These are phyloP conservation scores for Gleditsia sinensis DNA, from an alignment of 306 rosid species.

Conservation along the genomic window DNA sequence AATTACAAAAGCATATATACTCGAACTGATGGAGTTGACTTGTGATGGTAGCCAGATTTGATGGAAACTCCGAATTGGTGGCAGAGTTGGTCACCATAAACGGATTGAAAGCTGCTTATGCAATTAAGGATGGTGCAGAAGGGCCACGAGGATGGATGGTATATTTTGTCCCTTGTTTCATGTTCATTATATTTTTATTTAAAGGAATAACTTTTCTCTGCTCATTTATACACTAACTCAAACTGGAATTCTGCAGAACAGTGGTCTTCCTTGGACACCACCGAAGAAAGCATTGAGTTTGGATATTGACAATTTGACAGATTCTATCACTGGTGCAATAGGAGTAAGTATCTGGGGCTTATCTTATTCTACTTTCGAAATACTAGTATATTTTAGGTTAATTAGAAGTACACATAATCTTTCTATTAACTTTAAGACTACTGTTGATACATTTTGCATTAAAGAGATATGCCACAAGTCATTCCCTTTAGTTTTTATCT, in stretches of 20 bases:
- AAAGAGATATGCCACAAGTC: too few relatives aligned
- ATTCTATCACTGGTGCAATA: slow-evolving; percentile 55
- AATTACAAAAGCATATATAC: slow-evolving; percentile 28
- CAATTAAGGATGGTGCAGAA: slow-evolving; percentile 93
- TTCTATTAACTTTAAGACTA: slow-evolving; percentile 20
- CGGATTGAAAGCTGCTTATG: slow-evolving; percentile 94
- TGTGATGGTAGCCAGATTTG: slow-evolving; percentile 96
- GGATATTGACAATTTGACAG: slow-evolving; percentile 64
- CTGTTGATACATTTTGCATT: neutral
- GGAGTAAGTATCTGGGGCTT: slow-evolving; percentile 92
- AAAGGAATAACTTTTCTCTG: neutral
- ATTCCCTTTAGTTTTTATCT: too few relatives aligned
- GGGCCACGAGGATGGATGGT: slow-evolving; percentile 99
- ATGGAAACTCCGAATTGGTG: slow-evolving; percentile 92
- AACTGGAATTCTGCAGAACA: slow-evolving; percentile 60
- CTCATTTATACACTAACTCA: slow-evolving; percentile 22
- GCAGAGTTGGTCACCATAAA: slow-evolving; percentile 86
- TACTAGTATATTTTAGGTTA: slow-evolving; percentile 4
- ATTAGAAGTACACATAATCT: neutral
- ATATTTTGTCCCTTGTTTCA: slow-evolving; percentile 30
- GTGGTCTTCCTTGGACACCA: slow-evolving; percentile 84
- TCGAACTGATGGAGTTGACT: slow-evolving; percentile 60
- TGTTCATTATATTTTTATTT: neutral
- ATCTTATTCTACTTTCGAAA: slow-evolving; percentile 20
- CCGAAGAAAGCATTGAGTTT: slow-evolving; percentile 59